These are phyloP conservation scores for Teunomyces stri DNA, from an alignment of 805 yeast genomes.

Conservation along the genomic window DNA sequence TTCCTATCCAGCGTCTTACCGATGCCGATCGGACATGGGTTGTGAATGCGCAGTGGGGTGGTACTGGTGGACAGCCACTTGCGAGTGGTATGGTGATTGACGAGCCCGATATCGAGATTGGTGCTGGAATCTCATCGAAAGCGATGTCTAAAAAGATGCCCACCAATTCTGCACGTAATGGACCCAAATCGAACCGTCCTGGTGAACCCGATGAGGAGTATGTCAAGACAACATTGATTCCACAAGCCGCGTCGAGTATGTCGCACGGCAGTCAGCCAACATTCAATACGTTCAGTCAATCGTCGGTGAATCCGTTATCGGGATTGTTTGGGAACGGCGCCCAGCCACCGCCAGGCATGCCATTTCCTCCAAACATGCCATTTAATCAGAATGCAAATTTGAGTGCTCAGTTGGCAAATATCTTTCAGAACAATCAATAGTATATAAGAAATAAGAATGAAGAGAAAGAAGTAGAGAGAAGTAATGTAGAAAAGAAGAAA, in stretches of 20 bases:
- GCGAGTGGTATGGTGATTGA: constrained; percentile 81
- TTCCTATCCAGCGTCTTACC: constrained; percentile 83
- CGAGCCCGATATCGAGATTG: constrained; percentile 97
- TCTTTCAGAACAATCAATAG: constrained; percentile 25
- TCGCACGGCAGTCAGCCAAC: constrained; percentile 39
- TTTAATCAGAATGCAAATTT: constrained; percentile 25
- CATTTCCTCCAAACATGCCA: not conserved
- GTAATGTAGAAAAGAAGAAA: too few relatives aligned
- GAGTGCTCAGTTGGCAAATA: constrained; percentile 38
- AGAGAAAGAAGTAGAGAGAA: too few relatives aligned
- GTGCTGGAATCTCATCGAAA: constrained; percentile 89
- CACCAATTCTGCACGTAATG: constrained; percentile 80
- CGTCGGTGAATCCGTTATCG: constrained; percentile 45
- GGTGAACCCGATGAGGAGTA: constrained; percentile 50
- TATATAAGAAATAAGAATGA: not conserved
- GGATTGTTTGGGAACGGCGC: constrained; percentile 36
- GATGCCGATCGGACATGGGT: constrained; percentile 95
- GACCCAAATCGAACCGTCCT: constrained; percentile 75
- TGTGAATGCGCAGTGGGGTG: constrained; percentile 92
- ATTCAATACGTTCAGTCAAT: constrained; percentile 31
- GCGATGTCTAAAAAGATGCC: constrained; percentile 92
- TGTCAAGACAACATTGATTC: constrained; percentile 32
- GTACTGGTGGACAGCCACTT: constrained; percentile 85
- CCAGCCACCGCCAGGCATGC: constrained; percentile 9
- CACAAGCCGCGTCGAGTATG: constrained; percentile 20